Evolutionary conservation across 2,329 filamentous ascomycete genomes (phyloP).

Genomic region (Thielaviopsis musarum): DNA sequence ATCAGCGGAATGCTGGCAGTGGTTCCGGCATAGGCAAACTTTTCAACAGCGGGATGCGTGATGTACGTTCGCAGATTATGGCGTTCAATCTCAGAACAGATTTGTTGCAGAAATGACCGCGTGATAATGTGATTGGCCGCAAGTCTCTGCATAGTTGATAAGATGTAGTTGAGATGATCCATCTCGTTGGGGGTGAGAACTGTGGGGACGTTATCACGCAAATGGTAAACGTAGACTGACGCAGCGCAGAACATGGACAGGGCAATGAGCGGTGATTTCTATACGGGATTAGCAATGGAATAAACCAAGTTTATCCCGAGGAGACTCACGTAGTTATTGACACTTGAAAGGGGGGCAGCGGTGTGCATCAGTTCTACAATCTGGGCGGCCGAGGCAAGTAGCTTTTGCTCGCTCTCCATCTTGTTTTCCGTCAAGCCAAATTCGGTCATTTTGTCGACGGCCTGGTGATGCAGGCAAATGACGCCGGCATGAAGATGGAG

Average conservation of each 20-base stretch:
- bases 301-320: background rate
- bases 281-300: background rate
- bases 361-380: constrained; percentile 71
- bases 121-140: constrained; percentile 60
- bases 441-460: constrained; percentile 62
- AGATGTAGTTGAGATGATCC: constrained; percentile 52
- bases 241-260: constrained; percentile 76
- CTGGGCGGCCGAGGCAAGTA: constrained; percentile 66
- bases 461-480: constrained; percentile 80
- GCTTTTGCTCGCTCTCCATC: constrained; percentile 53
- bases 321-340: constrained; percentile 41
- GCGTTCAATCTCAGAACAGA: constrained; percentile 61
- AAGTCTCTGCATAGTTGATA: constrained; percentile 63
- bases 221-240: constrained; percentile 66
- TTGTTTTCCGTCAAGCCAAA: constrained; percentile 44
- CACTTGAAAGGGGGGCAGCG: constrained; percentile 39
- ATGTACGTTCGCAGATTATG: constrained; percentile 25
- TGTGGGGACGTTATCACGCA: constrained; percentile 48
- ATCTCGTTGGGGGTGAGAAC: constrained; percentile 31
- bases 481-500: constrained; percentile 77
- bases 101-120: constrained; percentile 68
- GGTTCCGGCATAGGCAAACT: constrained; percentile 18
- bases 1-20: constrained; percentile 30
- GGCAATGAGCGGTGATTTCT: constrained; percentile 44
- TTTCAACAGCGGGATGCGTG: constrained; percentile 21